Base-by-base conservation (phyloP, 495 filamentous ascomycete genomes). In the Thermothielavioides terrestris region DNA sequence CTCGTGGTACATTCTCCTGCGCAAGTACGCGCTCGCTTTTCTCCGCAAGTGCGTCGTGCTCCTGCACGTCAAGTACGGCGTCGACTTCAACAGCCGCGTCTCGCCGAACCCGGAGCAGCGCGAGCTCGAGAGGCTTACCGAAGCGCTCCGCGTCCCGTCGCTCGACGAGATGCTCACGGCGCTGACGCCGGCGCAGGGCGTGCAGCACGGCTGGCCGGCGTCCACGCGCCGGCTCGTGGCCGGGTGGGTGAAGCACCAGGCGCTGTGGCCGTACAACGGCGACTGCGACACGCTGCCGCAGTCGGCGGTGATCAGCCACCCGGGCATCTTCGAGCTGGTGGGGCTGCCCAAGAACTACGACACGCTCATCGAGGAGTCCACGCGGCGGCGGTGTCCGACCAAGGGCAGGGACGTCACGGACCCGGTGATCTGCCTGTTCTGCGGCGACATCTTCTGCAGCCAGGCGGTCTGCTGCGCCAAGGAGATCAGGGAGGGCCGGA, bases 361-460 rank as follows among this genome's bases (percentile, higher is more conserved):
- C 62, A 84, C 80, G n/a, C 70, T 99, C 28, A 92, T 92, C 43
- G 89, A 94, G 54, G 90, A 95, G 64, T 86, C 86, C 21, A 88
- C 94, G 55, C 82, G 81, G 52, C 74, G 86, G 32, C 82, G 79
- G 45, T 99, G 92, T 58, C 89, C 89, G 3, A 95, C 79, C 10
- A 89, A 88, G 2, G 88, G 89, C 46, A 92, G 90, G 64, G 89
- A 95, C 50, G 66, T 97, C 22, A 82, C 80, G 9, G 94, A 99
- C 64, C 88, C 92, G 1, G 83, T 78, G 51, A 78, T 99, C 36
- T 99, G 92, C 60, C 77, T 99, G 12, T 92, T 95, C 71, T 99
- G 92, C 58, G 92, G 91, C 6, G 90, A 90, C 8, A 85, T 99
- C 27, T 90, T 95, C 65, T 99, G 92, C 70, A 85, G 85, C 15